Percentiles rank a stretch among this genome's conserved stretches.
phyloP scores from a whole-genome alignment of 768 basidiomycete genomes.

The Paxillus ammoniavirescens region DNA sequence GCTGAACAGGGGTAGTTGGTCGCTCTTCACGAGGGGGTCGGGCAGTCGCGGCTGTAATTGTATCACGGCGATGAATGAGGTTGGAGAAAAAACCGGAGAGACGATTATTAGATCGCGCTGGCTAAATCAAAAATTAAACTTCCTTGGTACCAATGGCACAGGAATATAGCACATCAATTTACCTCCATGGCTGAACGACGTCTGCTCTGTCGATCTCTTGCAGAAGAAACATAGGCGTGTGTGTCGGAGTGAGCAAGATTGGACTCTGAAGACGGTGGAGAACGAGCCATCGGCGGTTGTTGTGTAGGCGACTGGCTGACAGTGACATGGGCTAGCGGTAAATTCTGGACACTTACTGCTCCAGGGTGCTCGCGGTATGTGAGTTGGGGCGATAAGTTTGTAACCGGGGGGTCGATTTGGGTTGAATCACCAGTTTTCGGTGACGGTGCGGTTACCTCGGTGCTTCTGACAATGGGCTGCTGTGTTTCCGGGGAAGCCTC shows the following conservation, averaged over 20 bases:
- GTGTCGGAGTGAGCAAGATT: not conserved
- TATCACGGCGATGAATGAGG: constrained; percentile 72
- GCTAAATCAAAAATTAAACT: constrained; percentile 15
- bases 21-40: constrained; percentile 36
- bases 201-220: constrained; percentile 31
- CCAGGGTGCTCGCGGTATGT: constrained; percentile 43
- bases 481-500: constrained; percentile 10
- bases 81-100: constrained; percentile 84
- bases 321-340: constrained; percentile 54
- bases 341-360: constrained; percentile 55
- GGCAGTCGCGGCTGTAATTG: constrained; percentile 24
- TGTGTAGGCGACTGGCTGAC: constrained; percentile 34
- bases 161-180: constrained; percentile 8
- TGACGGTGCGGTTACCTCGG: constrained; percentile 28
- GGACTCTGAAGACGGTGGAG: constrained; percentile 12
- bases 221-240: constrained; percentile 15
- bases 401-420: constrained; percentile 27
- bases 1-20: constrained; percentile 24
- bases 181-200: constrained; percentile 64
- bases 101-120: constrained; percentile 66
- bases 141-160: constrained; percentile 2
- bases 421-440: constrained; percentile 29
- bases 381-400: constrained; percentile 38
- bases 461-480: constrained; percentile 19
- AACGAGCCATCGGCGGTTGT: constrained; percentile 35